Evolutionary conservation across 2,329 filamentous ascomycete species (phyloP).

Genomic region (Neofusicoccum ribis): DNA sequence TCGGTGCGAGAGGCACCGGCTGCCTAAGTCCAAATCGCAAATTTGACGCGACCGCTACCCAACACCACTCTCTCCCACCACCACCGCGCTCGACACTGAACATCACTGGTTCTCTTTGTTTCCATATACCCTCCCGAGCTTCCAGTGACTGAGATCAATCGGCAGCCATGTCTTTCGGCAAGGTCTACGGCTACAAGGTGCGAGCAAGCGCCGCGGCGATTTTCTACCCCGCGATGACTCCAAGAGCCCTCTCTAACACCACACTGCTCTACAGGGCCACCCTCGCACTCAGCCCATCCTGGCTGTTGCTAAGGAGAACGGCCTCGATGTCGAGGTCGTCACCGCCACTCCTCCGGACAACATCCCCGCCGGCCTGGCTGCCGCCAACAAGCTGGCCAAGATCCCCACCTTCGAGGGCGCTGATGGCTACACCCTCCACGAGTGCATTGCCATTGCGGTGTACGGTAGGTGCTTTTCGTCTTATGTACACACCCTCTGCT

Average conservation of each 20-base stretch:
- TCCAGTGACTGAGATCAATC: slow-evolving; percentile 2
- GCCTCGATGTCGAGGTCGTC: slow-evolving; percentile 85
- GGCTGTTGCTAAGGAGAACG: slow-evolving; percentile 96
- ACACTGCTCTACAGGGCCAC: slow-evolving; percentile 66
- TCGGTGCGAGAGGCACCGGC: slow-evolving; percentile 12
- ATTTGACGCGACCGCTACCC: slow-evolving; percentile 15
- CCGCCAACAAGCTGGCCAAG: slow-evolving; percentile 85
- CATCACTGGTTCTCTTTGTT: slow-evolving; percentile 10
- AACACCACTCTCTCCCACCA: slow-evolving; percentile 8
- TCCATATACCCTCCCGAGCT: not conserved
- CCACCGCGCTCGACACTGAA: not conserved
- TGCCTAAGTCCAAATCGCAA: slow-evolving; percentile 15
- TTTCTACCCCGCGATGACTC: slow-evolving; percentile 26
- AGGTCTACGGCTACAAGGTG: slow-evolving; percentile 89
- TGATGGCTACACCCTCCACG: slow-evolving; percentile 86
- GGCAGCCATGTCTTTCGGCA: slow-evolving; percentile 82
- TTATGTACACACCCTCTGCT: slow-evolving; percentile 22
- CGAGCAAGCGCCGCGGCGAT: slow-evolving; percentile 25
- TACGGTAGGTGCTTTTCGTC: slow-evolving; percentile 72
- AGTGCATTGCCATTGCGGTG: slow-evolving; percentile 93
- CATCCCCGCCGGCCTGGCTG: slow-evolving; percentile 74
- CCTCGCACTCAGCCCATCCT: slow-evolving; percentile 84
- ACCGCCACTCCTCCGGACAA: slow-evolving; percentile 66
- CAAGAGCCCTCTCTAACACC: slow-evolving; percentile 27
- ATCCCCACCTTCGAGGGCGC: slow-evolving; percentile 89